phyloP scores from a whole-genome alignment of 176 grass and related monocot genomes.

The Microstegium vimineum region DNA sequence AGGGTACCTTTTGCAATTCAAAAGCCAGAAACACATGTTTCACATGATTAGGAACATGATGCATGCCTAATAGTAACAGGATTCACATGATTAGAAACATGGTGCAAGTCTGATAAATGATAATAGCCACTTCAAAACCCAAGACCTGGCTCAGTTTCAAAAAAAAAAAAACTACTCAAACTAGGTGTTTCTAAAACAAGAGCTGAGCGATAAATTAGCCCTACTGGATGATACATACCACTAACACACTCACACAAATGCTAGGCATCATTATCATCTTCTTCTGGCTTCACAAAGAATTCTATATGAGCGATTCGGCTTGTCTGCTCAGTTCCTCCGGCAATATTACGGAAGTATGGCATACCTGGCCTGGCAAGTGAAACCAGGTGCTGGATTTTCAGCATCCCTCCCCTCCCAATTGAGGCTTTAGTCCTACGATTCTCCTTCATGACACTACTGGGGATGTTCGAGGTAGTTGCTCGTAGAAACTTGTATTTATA shows the following conservation, averaged over 20 bases:
- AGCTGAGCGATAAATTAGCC: background rate
- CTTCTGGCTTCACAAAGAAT: conserved; percentile 89
- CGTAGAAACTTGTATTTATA: conserved; percentile 94
- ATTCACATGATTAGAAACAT: background rate
- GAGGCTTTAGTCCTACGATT: conserved; percentile 80
- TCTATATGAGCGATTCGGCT: conserved; percentile 88
- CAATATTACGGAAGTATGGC: conserved; percentile 45
- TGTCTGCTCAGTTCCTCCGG: conserved; percentile 42
- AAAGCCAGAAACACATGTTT: background rate
- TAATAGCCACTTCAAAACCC: background rate
- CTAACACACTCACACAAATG: background rate
- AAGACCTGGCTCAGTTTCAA: conserved; percentile 2
- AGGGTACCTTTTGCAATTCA: background rate
- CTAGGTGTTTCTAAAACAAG: background rate
- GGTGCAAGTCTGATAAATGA: background rate
- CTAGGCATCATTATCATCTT: conserved; percentile 51
- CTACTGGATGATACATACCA: background rate
- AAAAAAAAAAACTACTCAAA: conserved; percentile 17
- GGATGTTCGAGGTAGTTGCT: conserved; percentile 82
- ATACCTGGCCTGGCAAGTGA: conserved; percentile 59
- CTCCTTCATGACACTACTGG: conserved; percentile 61
- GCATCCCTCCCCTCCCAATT: conserved; percentile 83
- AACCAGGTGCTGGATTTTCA: conserved; percentile 91
- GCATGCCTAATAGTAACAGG: background rate
- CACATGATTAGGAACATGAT: background rate